Conservation (phyloP, 1,284 basidiomycete species). For the Taiwanofungus camphoratus region DNA sequence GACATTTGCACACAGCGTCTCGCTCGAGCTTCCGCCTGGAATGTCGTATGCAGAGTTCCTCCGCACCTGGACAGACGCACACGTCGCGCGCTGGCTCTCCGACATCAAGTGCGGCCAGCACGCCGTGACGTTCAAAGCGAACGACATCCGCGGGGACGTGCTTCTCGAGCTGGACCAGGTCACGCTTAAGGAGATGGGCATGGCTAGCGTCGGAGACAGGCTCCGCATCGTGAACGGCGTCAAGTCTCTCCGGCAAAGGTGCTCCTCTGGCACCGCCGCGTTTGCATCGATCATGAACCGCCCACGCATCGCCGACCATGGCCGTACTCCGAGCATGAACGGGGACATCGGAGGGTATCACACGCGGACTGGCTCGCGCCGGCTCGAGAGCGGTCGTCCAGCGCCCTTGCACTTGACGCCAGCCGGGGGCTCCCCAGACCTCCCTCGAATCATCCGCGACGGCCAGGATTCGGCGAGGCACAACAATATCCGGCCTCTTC, state of each 20-base stretch:
- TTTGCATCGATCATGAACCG: conserved; percentile 23
- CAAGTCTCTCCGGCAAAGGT: conserved; percentile 64
- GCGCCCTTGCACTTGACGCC: conserved; percentile 60
- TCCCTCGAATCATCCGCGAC: conserved; percentile 63
- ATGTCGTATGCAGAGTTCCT: conserved; percentile 57
- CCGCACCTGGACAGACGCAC: conserved; percentile 60
- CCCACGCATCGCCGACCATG: conserved; percentile 19
- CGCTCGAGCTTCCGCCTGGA: conserved; percentile 55
- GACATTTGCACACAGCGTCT: conserved; percentile 27
- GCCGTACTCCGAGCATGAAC: conserved; percentile 20
- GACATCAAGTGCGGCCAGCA: conserved; percentile 72
- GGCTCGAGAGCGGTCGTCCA: conserved; percentile 51
- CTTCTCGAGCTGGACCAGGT: conserved; percentile 84
- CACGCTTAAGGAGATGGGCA: conserved; percentile 84
- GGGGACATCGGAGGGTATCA: conserved; percentile 15
- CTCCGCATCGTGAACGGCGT: conserved; percentile 83
- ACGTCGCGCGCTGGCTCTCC: conserved; percentile 66
- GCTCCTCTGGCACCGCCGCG: conserved; percentile 30
- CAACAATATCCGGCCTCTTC: conserved; percentile 39
- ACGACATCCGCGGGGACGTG: conserved; percentile 88
- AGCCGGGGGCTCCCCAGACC: conserved; percentile 40
- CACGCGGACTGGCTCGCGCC: conserved; percentile 25
- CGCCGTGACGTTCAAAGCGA: conserved; percentile 64
- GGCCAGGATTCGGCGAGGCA: conserved; percentile 50
- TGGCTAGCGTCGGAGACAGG: conserved; percentile 83